Base-by-base conservation (phyloP, 2,329 filamentous ascomycete species). In the Colletotrichum salicis region DNA sequence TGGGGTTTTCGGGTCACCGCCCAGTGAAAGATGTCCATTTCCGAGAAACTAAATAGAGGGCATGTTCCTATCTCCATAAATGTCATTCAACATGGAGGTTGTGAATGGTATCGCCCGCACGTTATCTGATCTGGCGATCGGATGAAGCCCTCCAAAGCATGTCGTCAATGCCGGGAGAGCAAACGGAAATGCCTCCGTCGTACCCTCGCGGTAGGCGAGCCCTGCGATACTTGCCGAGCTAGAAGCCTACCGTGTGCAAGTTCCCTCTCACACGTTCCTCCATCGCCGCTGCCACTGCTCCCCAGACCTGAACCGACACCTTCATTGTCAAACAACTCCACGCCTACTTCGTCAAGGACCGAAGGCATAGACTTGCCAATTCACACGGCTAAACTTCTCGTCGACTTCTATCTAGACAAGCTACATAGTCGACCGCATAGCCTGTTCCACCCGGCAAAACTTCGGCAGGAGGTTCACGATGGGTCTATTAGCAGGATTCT, bases 401-500 rank as follows among this genome's bases (percentile, higher is more conserved):
- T 48, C 19, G 19, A 48, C 41, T 48, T n/a, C 10, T 48, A 48
- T 11, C 41, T 48, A 22, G 41, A 48, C 8, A 48, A 48, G 45
- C 22, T 56, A 22, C 37, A 41, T 29, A 35, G 29, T 10, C 48
- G 22, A 35, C 48, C 33, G 64, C 68, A 51, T 52, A 15, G 15
- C 51, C 22, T 31, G 48, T 15, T 19, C 54, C 27, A 62, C 58
- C 51, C 33, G 10, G 33, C 41, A 12, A 24, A 27, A 3, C 31
- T 59, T 48, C 55, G 24, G 48, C 41, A 54, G 5, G 37, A 58
- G 57, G 41, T 62, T 68, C 62, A 19, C 13, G 41, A 48, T 48
- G 41, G 41, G 19, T 48, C 41, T 48, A 48, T 48, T 4, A 48
- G 41, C 41, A 48, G 41, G 41, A 48, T 48, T n/a, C 41, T 48